Evolutionary conservation across 164 flowering plant species (phyloP), one percentile per base, ranked within the genome.

Genomic region (Stephania cephalantha): DNA sequence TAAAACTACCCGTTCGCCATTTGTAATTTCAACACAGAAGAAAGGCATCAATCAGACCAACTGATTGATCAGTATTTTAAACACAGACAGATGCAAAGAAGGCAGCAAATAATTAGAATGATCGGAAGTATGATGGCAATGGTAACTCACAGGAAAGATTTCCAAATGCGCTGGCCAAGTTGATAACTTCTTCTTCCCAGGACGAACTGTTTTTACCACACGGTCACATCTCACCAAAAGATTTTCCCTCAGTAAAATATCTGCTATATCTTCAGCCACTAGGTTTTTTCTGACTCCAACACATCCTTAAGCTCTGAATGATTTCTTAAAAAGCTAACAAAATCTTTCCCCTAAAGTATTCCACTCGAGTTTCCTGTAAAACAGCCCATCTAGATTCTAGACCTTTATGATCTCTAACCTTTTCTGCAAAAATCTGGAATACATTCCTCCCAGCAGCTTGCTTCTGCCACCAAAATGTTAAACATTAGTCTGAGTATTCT

Each of bases 161-260:
- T 95, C 99, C 78, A 95, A 77, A 84, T 95, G 97, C 30, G 98
- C 99, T 15, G 99, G 98, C 98, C 98, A 95, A 30, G 95, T 90
- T 30, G 99, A 95, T 76, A 95, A 77, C 84, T 95, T 95, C 81
- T 84, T 93, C 91, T 95, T 95, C 74, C 99, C 99, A 45, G 98
- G 98, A 46, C 98, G 93, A 77, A 93, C 80, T 84, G 95, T 93
- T 88, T 95, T 93, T 61, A 91, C 93, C 69, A 95, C 97, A 74
- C 99, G 99, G 79, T 95, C 99, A 82, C 98, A 93, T 7, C 99
- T 87, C 35, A 92, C 94, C 63, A 93, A 74, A 79, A 93, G 99
- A 81, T 85, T 91, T 78, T 90, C 91, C 64, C 86, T 81, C 72
- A 95, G 73, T 53, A 93, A 82, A 76, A 73, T 72, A 80, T 93